These are phyloP conservation scores for Salix exigua DNA, from an alignment of 345 rosid genomes.

Conservation along the genomic window DNA sequence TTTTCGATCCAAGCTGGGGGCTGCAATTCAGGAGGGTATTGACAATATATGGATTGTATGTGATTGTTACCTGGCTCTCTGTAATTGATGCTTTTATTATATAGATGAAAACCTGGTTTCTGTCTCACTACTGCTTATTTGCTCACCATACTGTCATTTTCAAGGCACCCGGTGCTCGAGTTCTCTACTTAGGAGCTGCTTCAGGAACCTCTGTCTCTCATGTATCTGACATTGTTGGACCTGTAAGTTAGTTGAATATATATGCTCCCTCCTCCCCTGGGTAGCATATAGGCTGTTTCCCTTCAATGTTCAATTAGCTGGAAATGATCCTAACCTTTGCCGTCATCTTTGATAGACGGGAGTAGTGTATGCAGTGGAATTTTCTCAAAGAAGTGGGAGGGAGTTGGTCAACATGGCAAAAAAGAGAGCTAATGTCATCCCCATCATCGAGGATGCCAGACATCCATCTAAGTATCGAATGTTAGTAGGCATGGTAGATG, in stretches of 20 bases:
- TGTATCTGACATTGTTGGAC: conserved; percentile 94
- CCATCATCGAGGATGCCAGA: conserved; percentile 98
- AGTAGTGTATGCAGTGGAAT: conserved; percentile 94
- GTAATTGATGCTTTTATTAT: too few relatives aligned
- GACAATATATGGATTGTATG: conserved; percentile 94
- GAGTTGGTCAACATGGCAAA: conserved; percentile 98
- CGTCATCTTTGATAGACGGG: conserved; percentile 43
- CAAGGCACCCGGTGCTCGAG: conserved; percentile 92
- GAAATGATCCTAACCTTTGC: background rate
- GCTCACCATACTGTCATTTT: background rate
- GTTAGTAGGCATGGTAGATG: conserved; percentile 99
- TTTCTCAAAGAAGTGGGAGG: conserved; percentile 94
- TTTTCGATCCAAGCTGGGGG: conserved; percentile 90
- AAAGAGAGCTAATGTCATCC: conserved; percentile 88
- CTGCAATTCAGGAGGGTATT: conserved; percentile 96
- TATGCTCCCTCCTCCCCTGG: too few relatives aligned
- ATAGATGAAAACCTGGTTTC: background rate
- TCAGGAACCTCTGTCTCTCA: conserved; percentile 98
- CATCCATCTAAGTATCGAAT: conserved; percentile 94
- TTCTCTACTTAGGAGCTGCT: conserved; percentile 96
- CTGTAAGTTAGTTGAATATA: conserved; percentile 44
- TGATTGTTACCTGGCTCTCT: background rate
- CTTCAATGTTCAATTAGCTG: background rate
- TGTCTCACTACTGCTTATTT: background rate
- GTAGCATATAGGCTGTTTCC: background rate